Base-by-base conservation (phyloP, 352 stramenopile species). In the Pythium dissotocum region DNA sequence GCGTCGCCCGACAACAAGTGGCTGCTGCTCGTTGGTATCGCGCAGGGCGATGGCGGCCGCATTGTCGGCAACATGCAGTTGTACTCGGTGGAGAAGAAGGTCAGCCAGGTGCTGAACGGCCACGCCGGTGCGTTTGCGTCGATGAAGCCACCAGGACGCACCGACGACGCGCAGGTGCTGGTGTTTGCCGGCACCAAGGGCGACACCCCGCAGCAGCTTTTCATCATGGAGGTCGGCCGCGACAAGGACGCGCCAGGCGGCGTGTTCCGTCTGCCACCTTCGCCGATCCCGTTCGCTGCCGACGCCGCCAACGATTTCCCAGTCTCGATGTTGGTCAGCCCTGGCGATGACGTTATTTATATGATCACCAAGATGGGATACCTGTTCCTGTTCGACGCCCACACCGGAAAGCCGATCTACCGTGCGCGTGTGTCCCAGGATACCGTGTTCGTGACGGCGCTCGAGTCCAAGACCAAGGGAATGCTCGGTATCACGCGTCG, bases 341-440 rank as follows among this genome's bases (percentile, higher is more conserved):
- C 90, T 14, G 76, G 79, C 38, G 91, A 98, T 64, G 95, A 99
- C 63, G 79, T 99, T 58, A 91, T 99, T 48, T 99, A 99, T 78
- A 95, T 99, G 81, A 97, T 99, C 69, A 99, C 98, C 36, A 99
- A 99, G 90, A 99, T 99, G 93, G 98, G 98, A 55, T 99, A 99
- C 78, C 82, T 99, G 38, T 99, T 99, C 87, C 89, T 99, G 67
- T 99, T 99, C 78, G 98, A 99, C 78, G 91, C 98, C 61, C 95
- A 99, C 83, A 97, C 96, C 42, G 97, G 97, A 67, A 99, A 99
- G 82, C 96, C 97, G 46, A 90, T 99, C 60, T 99, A 99, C 84
- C 89, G 98, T 63, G 96, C 95, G 33, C 96, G 97, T 64, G 97
- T 99, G 59, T 98, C 95, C 14, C 90, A 98, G 63, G 97, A 99